Base-by-base conservation (phyloP, 2,329 filamentous ascomycete species). In the Sporothrix phasma region DNA sequence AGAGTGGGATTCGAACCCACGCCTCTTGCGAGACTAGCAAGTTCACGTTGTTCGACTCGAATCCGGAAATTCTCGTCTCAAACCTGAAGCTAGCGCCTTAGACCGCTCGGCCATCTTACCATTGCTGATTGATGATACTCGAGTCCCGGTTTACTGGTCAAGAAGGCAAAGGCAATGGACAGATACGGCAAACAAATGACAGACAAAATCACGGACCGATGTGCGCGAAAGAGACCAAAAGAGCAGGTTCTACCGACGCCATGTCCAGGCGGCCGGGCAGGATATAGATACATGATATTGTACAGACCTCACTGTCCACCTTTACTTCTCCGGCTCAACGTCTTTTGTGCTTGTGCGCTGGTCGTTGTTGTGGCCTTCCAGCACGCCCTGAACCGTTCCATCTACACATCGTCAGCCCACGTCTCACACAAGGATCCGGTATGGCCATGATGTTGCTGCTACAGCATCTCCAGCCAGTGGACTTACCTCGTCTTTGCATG, bases 341-440 rank as follows among this genome's bases (percentile, higher is more conserved):
- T 96, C 87, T 72, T 91, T 93, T 47, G 83, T 87, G 62, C 82
- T 82, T 0, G 92, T 97, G 71, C 94, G 84, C 74, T 88, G 79
- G 71, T 96, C 87, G 74, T 97, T 97, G 58, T 91, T 87, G 71
- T 95, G 87, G 81, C 81, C 77, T 95, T 96, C 93, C 93, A 97
- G 76, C 93, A 97, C 71, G 88, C 83, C 71, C 86, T 87, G 74
- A 97, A 97, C 2, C 83, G 81, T 73, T 94, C 88, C 89, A 97
- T 95, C 93, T 97, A 17, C 37, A 54, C 3, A 26, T 15, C 34
- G 53, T 60, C 31, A 64, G 63, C 47, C 24, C 46, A 43, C n/a
- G n/a, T 22, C 11, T 59, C 39, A 2, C 22, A 24, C 13, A 17
- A 22, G 13, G 7, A 31, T 8, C 19, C n/a, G 5, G 19, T n/a